Conservation (phyloP, 2,329 filamentous ascomycete species). For the Esteya vermicola region DNA sequence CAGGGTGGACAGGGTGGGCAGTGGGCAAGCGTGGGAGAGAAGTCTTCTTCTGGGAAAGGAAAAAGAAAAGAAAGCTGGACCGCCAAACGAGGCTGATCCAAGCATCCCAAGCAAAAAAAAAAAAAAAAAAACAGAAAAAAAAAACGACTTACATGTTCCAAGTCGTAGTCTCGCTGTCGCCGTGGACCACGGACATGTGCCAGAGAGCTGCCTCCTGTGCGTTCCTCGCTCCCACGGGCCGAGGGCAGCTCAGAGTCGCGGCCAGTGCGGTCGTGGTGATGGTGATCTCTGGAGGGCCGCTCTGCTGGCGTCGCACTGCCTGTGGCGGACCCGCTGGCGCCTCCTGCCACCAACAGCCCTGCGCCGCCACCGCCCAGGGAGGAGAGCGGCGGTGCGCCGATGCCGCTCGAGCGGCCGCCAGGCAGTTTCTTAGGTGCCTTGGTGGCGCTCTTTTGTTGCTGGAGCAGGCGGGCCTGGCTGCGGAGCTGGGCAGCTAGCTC, state of each 20-base stretch:
- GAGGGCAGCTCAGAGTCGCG: constrained; percentile 41
- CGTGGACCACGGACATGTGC: constrained; percentile 55
- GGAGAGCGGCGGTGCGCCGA: not conserved
- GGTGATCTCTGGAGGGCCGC: constrained; percentile 1
- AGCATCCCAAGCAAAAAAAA: not conserved
- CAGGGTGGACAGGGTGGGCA: no score
- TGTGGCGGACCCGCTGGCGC: constrained; percentile 14
- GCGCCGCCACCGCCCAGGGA: no score
- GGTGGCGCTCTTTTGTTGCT: constrained; percentile 30
- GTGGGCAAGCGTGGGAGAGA: no score
- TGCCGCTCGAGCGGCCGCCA: constrained; percentile 22
- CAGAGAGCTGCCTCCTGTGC: constrained; percentile 45
- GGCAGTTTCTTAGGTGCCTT: constrained; percentile 25
- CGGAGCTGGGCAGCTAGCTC: constrained; percentile 67
- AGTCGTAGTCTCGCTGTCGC: constrained; percentile 64
- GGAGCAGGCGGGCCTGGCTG: constrained; percentile 49
- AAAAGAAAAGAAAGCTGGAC: no score
- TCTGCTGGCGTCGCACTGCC: constrained; percentile 7
- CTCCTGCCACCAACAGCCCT: constrained; percentile 15
- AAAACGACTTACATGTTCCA: constrained; percentile 57
- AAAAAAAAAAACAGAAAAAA: not conserved
- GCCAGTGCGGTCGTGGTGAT: not conserved
- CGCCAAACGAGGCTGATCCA: no score
- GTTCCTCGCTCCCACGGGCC: constrained; percentile 63
- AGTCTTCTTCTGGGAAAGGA: no score